phyloP scores from a whole-genome alignment of 2,329 filamentous ascomycete species.

The Zymoseptoria passerinii region DNA sequence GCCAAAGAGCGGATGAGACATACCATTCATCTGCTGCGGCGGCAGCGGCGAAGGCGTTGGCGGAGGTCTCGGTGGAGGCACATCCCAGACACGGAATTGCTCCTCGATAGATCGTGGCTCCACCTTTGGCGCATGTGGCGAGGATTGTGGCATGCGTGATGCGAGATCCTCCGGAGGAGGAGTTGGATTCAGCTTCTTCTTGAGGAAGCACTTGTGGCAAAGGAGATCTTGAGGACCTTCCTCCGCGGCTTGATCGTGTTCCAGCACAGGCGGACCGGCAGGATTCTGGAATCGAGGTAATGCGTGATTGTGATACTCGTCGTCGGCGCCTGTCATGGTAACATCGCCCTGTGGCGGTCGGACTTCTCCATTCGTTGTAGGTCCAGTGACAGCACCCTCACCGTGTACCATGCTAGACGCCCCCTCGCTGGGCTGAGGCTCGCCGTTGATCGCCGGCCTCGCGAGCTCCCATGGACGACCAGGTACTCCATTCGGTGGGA shows the following conservation, averaged over 20 bases:
- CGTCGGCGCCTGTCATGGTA: slow-evolving; percentile 10
- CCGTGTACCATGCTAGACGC: slow-evolving; percentile 2
- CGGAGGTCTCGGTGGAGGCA: slow-evolving; percentile 14
- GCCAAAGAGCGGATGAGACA: background rate
- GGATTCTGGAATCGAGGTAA: slow-evolving; percentile 20
- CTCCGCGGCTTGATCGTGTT: slow-evolving; percentile 6
- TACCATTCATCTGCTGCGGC: slow-evolving; percentile 9
- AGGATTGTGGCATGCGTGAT: slow-evolving; percentile 3
- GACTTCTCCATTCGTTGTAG: slow-evolving; percentile 12
- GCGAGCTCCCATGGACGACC: slow-evolving; percentile 22
- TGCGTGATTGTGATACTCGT: slow-evolving; percentile 20
- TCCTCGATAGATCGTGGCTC: slow-evolving; percentile 16
- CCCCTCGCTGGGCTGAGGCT: slow-evolving; percentile 6
- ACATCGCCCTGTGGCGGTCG: slow-evolving; percentile 6
- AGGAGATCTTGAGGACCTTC: slow-evolving; percentile 26
- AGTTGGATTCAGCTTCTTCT: slow-evolving; percentile 33
- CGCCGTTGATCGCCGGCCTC: slow-evolving; percentile 4
- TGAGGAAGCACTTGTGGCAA: slow-evolving; percentile 44
- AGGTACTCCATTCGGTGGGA: slow-evolving; percentile 10
- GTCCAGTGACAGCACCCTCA: slow-evolving; percentile 4
- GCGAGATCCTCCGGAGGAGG: slow-evolving; percentile 29
- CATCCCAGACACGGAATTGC: slow-evolving; percentile 24
- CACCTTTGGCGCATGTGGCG: slow-evolving; percentile 9
- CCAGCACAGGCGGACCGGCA: slow-evolving; percentile 10
- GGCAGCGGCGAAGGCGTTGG: slow-evolving; percentile 9